Conservation (phyloP, 139 green algal genomes). For the Chlamydomonas sp. region DNA sequence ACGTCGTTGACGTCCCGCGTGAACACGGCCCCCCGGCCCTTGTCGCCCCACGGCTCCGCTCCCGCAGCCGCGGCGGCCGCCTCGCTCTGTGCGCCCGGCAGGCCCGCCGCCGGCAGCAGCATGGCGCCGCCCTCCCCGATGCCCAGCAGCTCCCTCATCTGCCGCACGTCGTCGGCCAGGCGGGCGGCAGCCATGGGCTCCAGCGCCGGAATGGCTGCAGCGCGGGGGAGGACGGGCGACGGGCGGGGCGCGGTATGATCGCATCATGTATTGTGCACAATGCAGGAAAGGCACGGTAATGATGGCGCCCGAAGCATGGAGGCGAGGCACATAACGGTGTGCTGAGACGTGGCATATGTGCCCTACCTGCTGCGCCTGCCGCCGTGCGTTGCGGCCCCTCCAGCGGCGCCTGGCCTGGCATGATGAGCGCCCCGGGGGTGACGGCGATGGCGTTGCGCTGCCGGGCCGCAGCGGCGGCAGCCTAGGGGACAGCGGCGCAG, state of each 20-base stretch:
- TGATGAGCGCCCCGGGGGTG: neutral
- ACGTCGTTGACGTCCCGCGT: slow-evolving; percentile 1
- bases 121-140: neutral
- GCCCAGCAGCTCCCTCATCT: slow-evolving; percentile 22
- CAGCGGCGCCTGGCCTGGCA: neutral
- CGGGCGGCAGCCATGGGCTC: neutral
- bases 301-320: too few relatives aligned
- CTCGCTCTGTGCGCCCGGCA: neutral
- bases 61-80: neutral
- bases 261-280: too few relatives aligned
- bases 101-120: neutral
- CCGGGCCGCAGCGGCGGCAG: neutral
- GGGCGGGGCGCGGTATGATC: neutral
- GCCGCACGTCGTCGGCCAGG: slow-evolving; percentile 4
- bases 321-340: too few relatives aligned
- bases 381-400: neutral
- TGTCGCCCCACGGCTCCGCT: slow-evolving; percentile 5
- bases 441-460: slow-evolving; percentile 16
- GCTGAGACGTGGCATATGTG: too few relatives aligned
- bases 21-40: neutral
- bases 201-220: slow-evolving; percentile 3
- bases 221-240: neutral
- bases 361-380: too few relatives aligned
- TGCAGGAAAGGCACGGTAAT: too few relatives aligned
- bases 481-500: neutral